Conservation (phyloP, 441 rosid species). For the Adansonia grandidieri region DNA sequence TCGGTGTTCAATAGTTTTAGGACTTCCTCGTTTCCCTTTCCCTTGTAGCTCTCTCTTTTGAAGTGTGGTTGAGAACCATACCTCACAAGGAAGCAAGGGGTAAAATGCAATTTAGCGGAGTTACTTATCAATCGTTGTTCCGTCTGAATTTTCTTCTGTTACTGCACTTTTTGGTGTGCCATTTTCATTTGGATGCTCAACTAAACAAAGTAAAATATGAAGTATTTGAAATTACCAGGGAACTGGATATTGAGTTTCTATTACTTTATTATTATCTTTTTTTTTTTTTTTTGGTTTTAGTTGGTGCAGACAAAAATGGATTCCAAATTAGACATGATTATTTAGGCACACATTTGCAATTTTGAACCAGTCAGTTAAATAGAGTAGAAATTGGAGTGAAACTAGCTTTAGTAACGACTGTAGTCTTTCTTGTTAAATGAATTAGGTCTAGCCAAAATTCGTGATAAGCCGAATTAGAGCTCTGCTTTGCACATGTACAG, state of each 20-base stretch:
- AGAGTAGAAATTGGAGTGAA: neutral
- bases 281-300: neutral
- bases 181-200: neutral
- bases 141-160: neutral
- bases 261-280: neutral
- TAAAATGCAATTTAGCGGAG: neutral
- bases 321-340: slow-evolving; percentile 1
- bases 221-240: neutral
- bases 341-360: neutral
- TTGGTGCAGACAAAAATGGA: neutral
- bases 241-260: neutral
- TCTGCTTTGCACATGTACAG: neutral
- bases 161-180: neutral
- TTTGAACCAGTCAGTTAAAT: slow-evolving; percentile 6
- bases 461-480: neutral
- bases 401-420: neutral
- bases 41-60: neutral
- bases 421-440: neutral
- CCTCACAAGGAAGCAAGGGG: neutral
- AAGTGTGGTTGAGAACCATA: neutral
- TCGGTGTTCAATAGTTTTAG: neutral
- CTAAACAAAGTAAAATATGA: neutral
- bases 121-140: neutral
- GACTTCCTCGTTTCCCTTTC: neutral
- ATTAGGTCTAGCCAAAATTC: neutral